Evolutionary conservation across 306 rosid species (phyloP), one percentile per base, ranked within the genome.

Genomic region (Abrus precatorius): DNA sequence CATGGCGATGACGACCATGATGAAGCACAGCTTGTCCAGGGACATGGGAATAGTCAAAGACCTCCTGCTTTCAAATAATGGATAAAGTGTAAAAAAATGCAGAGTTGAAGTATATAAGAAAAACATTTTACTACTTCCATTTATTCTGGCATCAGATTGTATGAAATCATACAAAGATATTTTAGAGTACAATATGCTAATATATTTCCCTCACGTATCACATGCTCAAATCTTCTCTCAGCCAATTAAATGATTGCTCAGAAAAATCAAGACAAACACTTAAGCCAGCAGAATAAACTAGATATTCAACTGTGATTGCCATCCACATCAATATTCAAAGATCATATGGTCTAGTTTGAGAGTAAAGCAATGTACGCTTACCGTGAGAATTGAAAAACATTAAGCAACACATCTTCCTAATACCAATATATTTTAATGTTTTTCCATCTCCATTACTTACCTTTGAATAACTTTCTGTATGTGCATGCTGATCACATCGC

Each of bases 1-100:
- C 92, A 88, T 86, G 92, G 69, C 92, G 92, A 70, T 88, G 90
- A 10, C 92, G 92, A 55, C 92, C 92, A n/a, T 87, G 88, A 79
- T 88, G 92, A 82, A 88, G 90, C 54, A 88, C 86, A 75, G 90
- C 92, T 74, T 70, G 84, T 76, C 92, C 92, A 44, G 88, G 85
- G 54, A 69, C 81, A 84, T 88, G 92, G 69, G 78, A 72, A 79
- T 86, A 88, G 67, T 81, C 90, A 72, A 88, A 88, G 64, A 67
- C 74, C 85, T 88, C 92, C 92, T 88, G 89, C 75, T 79, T 91
- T 76, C 73, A 75, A 82, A 82, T 75, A 75, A 85, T 36, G 86
- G 20, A 83, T 73, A 60, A 81, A 69, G 72, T 43, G 75, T 80
- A 81, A 83, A 83, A 20, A 20, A 20, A 20, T 20, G 20, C 20